Base-by-base conservation (phyloP, 805 yeast genomes). In the Kregervanrija delftensis region DNA sequence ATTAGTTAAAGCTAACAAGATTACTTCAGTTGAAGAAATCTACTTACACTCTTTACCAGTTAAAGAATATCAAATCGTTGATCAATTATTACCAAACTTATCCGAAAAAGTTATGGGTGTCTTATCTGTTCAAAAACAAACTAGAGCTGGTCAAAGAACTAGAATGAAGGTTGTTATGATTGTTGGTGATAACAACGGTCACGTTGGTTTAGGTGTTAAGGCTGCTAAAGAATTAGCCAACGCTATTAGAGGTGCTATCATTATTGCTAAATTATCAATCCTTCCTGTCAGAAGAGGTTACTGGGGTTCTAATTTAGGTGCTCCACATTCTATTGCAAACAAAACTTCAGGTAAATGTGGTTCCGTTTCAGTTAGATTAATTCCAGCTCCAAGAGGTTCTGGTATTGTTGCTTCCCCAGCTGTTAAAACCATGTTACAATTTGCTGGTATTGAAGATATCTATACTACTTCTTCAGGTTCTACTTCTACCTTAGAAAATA, bases 141-240 rank as follows among this genome's bases (percentile, higher is more conserved):
- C 99, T 83, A 83, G 96, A 79, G 99, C 99, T 68, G 99, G 99
- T 89, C 99, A 93, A 83, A 91, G 99, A 84, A 93, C 98, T 78
- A 89, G 99, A 83, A 90, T 93, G 85, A 95, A 95, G 93, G 99
- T 98, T 75, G 96, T 93, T 69, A 98, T 93, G 71, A 89, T 93
- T 69, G 89, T 93, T 72, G 99, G 99, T 81, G 99, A 93, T 81
- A 79, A 90, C 69, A 88, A 89, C 88, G 99, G 99, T 74, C 99
- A 93, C 83, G 96, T 93, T 77, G 99, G 99, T 87, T 85, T 93
- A 72, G 99, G 99, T 81, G 89, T 93, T 81, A 93, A 93, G 89
- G 91, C 98, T 73, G 96, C 99, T 67, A 93, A 93, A 89, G 99
- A 93, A 81, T 97, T 93, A 69, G 99, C 99, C 66, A 89, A 97